Conservation (phyloP, 148 eudicot genomes). For the Amaranthus palmeri region DNA sequence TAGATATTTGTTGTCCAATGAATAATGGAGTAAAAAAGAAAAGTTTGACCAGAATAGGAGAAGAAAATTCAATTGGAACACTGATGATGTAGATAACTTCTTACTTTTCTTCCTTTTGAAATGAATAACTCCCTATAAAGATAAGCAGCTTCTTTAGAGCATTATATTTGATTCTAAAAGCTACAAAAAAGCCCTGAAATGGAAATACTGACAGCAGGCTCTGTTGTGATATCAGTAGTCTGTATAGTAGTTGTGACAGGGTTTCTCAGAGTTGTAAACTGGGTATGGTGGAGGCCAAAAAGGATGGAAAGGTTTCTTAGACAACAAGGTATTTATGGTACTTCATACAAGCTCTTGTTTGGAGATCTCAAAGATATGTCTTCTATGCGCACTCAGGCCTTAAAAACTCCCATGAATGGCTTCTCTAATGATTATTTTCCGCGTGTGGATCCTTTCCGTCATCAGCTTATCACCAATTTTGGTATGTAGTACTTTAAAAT, state of each 20-base stretch:
- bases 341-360: slow-evolving; percentile 5
- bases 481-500: slow-evolving; percentile 1
- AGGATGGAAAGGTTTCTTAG: slow-evolving; percentile 10
- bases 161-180: not conserved
- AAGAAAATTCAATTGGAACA: too few relatives aligned
- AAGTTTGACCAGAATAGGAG: too few relatives aligned
- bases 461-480: slow-evolving; percentile 4
- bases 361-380: slow-evolving; percentile 5
- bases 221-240: not conserved
- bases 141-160: too few relatives aligned
- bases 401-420: slow-evolving; percentile 1
- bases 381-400: not conserved
- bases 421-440: slow-evolving; percentile 9
- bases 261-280: slow-evolving; percentile 5
- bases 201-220: not conserved
- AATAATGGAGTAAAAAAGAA: too few relatives aligned
- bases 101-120: too few relatives aligned
- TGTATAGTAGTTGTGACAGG: slow-evolving; percentile 11
- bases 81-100: too few relatives aligned
- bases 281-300: slow-evolving; percentile 17
- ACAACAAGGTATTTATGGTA: slow-evolving; percentile 16
- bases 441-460: not conserved
- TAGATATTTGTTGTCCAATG: too few relatives aligned
- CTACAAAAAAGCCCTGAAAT: not conserved
- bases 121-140: too few relatives aligned